Evolutionary conservation across 1,284 basidiomycete species (phyloP).

Genomic region (Rhodotorula sp.): DNA sequence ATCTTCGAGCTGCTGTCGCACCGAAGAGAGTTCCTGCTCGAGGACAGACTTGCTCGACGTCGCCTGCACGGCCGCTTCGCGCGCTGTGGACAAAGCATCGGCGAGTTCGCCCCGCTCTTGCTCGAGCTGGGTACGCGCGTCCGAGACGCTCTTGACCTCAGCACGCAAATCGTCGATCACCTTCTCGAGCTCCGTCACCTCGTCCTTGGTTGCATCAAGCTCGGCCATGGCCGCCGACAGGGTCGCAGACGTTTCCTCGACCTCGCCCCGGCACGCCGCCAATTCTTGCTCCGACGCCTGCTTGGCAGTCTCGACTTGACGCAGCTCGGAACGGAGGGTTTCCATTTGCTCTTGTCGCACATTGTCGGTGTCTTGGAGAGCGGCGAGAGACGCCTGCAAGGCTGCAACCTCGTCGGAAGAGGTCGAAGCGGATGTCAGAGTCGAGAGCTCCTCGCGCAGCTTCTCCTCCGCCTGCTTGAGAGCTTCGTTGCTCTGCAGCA

Average conservation of each 20-base stretch:
- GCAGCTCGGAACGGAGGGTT: conserved; percentile 18
- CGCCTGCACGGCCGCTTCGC: conserved; percentile 10
- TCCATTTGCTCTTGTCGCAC: conserved; percentile 21
- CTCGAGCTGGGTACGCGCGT: conserved; percentile 7
- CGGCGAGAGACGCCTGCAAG: conserved; percentile 20
- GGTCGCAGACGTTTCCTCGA: conserved; percentile 24
- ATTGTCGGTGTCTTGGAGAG: conserved; percentile 13
- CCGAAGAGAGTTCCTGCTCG: conserved; percentile 11
- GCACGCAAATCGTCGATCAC: conserved; percentile 14
- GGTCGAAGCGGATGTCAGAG: conserved; percentile 12
- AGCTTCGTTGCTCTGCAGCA: conserved; percentile 9
- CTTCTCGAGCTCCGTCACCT: conserved; percentile 25
- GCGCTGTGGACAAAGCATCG: neutral
- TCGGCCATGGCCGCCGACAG: conserved; percentile 24
- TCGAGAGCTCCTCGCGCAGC: conserved; percentile 23
- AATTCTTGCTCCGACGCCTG: conserved; percentile 30
- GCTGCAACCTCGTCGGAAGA: conserved; percentile 22
- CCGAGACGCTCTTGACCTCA: conserved; percentile 11
- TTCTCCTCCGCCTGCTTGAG: conserved; percentile 18
- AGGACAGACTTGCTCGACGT: conserved; percentile 28
- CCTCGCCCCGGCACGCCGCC: conserved; percentile 23
- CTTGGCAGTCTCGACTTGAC: conserved; percentile 7
- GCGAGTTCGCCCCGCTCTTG: conserved; percentile 4
- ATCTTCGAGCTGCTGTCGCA: conserved; percentile 6
- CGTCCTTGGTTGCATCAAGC: conserved; percentile 23